phyloP scores from a whole-genome alignment of 495 filamentous ascomycete species.

The Beverwykella pulmonaria region DNA sequence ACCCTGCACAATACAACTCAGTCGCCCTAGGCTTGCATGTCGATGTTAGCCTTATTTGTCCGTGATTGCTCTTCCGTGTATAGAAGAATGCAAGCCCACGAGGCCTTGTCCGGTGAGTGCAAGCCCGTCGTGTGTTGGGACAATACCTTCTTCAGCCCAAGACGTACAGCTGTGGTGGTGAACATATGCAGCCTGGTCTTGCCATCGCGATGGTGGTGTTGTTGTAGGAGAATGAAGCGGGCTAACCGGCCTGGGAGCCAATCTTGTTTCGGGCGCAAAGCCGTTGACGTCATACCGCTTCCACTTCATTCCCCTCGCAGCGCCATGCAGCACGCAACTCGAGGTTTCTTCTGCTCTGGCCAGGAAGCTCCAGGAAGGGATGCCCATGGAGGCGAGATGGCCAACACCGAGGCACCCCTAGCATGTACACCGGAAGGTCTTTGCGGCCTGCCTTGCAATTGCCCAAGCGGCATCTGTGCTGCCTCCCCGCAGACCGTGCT shows the following conservation, averaged over 20 bases:
- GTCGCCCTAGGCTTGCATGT: too few species aligned
- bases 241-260: not conserved
- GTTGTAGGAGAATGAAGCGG: not conserved
- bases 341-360: slow-evolving; percentile 2
- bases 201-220: not conserved
- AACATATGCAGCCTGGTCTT: not conserved
- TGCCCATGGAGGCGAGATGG: not conserved
- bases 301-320: not conserved
- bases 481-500: not conserved
- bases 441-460: not conserved
- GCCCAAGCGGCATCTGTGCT: not conserved
- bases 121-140: too few species aligned
- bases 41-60: too few species aligned
- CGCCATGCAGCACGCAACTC: not conserved
- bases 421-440: not conserved
- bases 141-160: not conserved
- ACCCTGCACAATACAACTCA: too few species aligned
- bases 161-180: not conserved
- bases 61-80: too few species aligned
- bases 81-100: too few species aligned
- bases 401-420: not conserved
- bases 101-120: too few species aligned
- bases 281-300: slow-evolving; percentile 11
- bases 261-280: not conserved
- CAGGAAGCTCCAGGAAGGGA: slow-evolving; percentile 1